Evolutionary conservation across 83 land plant species (phyloP).

Genomic region (Diphasiastrum complanatum): DNA sequence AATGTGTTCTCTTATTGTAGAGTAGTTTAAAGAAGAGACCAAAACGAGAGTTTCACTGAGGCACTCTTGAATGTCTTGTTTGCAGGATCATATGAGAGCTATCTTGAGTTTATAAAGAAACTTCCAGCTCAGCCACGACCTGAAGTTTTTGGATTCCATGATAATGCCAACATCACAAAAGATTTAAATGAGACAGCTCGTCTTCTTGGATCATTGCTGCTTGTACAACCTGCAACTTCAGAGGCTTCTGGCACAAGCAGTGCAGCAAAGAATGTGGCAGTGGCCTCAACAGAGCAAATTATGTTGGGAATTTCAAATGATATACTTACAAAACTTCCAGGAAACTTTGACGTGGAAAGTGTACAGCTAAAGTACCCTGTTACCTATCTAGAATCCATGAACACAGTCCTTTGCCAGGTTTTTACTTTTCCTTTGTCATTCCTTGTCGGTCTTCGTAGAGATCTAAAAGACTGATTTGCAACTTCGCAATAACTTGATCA

Average conservation of each 20-base stretch:
- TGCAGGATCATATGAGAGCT: slow-evolving; percentile 22
- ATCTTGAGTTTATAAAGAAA: slow-evolving; percentile 27
- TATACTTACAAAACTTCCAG: slow-evolving; percentile 31
- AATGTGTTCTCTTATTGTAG: too few species aligned
- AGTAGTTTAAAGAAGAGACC: too few species aligned
- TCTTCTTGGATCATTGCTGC: slow-evolving; percentile 21
- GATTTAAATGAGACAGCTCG: slow-evolving; percentile 29
- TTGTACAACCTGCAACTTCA: slow-evolving; percentile 16
- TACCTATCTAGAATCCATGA: slow-evolving; percentile 39
- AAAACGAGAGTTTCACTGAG: too few species aligned
- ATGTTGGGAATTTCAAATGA: slow-evolving; percentile 27
- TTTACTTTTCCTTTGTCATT: neutral
- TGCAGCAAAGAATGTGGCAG: slow-evolving; percentile 5
- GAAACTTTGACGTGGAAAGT: slow-evolving; percentile 32
- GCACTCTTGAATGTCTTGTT: too few species aligned
- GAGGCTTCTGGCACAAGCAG: slow-evolving; percentile 1
- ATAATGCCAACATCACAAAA: slow-evolving; percentile 36
- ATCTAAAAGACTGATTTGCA: neutral
- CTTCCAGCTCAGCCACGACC: slow-evolving; percentile 30
- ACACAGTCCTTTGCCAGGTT: slow-evolving; percentile 46
- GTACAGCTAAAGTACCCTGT: slow-evolving; percentile 38
- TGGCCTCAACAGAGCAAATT: slow-evolving; percentile 19
- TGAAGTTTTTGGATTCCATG: slow-evolving; percentile 38
- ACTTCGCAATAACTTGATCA: too few species aligned
- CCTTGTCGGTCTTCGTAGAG: neutral